Evolutionary conservation across 306 rosid species (phyloP), one percentile per base, ranked within the genome.

Genomic region (Leucaena leucocephala): DNA sequence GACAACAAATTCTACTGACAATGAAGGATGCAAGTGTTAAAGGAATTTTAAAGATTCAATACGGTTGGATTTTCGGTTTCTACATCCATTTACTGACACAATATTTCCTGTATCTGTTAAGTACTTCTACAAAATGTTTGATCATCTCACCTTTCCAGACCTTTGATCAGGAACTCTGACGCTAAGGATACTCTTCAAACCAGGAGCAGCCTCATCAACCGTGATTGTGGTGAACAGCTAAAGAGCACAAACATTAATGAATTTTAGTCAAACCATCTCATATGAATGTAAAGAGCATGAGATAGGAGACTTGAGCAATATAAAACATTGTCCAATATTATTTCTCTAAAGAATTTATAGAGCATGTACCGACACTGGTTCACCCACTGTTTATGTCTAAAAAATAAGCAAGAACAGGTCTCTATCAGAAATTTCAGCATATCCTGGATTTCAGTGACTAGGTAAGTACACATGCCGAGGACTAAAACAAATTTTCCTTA

Each of bases 181-280:
- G 64, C 64, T 58, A 21, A 58, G 10, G 36, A 58, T 58, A 8
- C 64, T 21, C 64, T 58, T 58, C 36, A 58, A 19, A 22, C 64
- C 64, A 58, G 36, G 64, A 58, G 64, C 36, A 58, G 36, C 15
- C 64, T 58, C 94, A 80, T 91, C 91, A 55, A 91, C 55, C 8
- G 96, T 91, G 46, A 95, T 61, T 36, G 97, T 92, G 82, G 98
- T 84, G 68, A 83, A 76, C 67, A 95, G 94, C 98, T 95, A 85
- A 13, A 77, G 58, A 38, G 61, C 71, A 64, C 68, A 59, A 64
- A 3, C 73, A 82, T 46, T 40, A 21, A 82, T 36, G 59, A 58
- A 36, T 68, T 62, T 82, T 35, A 67, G 80, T 70, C 61, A 77
- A 71, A 14, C 9, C 11, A 75, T 44, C 74, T 13, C 17, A 40